A percentile compares a stretch with the other conserved stretches of the same genome.
These are phyloP conservation scores for Phyllosticta citribraziliensis DNA, from an alignment of 2,329 filamentous ascomycete species.

Conservation along the genomic window DNA sequence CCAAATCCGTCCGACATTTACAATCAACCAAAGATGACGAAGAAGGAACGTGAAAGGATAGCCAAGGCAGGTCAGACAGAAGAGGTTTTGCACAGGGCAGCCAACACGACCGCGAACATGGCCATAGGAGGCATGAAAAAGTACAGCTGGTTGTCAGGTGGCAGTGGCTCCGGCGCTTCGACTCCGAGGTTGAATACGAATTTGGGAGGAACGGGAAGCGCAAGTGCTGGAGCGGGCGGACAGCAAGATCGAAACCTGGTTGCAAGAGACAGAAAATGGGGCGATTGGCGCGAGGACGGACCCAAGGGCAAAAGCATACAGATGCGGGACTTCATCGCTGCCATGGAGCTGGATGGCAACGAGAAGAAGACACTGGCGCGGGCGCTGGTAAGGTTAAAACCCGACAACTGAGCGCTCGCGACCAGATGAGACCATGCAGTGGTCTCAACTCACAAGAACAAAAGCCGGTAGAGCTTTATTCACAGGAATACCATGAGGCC, in stretches of 20 bases:
- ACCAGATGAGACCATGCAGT: no score
- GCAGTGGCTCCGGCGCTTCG: slow-evolving; percentile 28
- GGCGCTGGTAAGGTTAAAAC: slow-evolving; percentile 23
- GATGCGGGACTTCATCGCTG: slow-evolving; percentile 69
- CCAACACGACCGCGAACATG: slow-evolving; percentile 73
- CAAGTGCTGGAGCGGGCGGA: slow-evolving; percentile 26
- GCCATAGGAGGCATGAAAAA: slow-evolving; percentile 65
- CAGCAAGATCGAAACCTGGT: slow-evolving; percentile 37
- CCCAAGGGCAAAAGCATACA: slow-evolving; percentile 62
- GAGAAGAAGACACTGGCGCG: slow-evolving; percentile 45
- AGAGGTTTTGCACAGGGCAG: slow-evolving; percentile 67
- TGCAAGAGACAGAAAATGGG: slow-evolving; percentile 52
- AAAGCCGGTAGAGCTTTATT: no score
- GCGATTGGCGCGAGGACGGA: slow-evolving; percentile 69
- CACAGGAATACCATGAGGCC: no score
- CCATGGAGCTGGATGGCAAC: slow-evolving; percentile 68
- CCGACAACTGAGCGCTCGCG: slow-evolving; percentile 7
- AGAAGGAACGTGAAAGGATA: slow-evolving; percentile 77
- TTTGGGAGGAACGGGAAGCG: slow-evolving; percentile 13
- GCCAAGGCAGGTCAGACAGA: slow-evolving; percentile 66
- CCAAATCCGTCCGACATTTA: neutral
- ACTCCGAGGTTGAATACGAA: slow-evolving; percentile 23
- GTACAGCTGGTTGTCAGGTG: slow-evolving; percentile 65
- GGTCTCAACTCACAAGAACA: no score
- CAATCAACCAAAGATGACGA: slow-evolving; percentile 50